Conservation (phyloP, 2,329 filamentous ascomycete genomes). For the Alternaria rosae region DNA sequence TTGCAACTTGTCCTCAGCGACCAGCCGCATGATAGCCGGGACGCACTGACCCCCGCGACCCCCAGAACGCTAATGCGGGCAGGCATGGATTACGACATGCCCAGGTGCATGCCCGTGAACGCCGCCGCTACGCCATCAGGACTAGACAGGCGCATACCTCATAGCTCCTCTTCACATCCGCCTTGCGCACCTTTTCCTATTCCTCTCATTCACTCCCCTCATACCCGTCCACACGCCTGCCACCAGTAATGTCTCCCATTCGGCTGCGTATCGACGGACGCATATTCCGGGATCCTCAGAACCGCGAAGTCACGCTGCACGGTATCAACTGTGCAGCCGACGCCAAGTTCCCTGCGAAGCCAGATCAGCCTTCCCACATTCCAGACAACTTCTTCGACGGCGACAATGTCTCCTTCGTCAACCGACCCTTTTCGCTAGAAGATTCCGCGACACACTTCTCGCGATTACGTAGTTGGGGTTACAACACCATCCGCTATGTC, state of each 20-base stretch:
- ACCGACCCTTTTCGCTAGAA: constrained; percentile 80
- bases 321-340: constrained; percentile 95
- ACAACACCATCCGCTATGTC: constrained; percentile 94
- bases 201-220: background rate
- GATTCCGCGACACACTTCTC: constrained; percentile 89
- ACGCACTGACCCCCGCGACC: constrained; percentile 9
- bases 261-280: constrained; percentile 84
- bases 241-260: constrained; percentile 70
- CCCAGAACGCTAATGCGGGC: constrained; percentile 8
- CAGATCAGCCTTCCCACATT: constrained; percentile 82
- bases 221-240: background rate
- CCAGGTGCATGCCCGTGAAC: background rate
- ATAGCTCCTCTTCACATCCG: constrained; percentile 1
- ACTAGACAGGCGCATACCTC: constrained; percentile 9
- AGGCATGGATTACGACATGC: constrained; percentile 9
- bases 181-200: background rate
- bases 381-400: constrained; percentile 86
- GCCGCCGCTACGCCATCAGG: constrained; percentile 2
- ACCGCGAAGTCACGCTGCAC: constrained; percentile 85
- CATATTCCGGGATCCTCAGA: constrained; percentile 80
- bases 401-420: constrained; percentile 88
- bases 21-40: background rate
- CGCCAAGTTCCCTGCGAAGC: constrained; percentile 84
- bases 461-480: constrained; percentile 85
- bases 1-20: constrained; percentile 20